phyloP scores from a whole-genome alignment of 2,329 filamentous ascomycete species.

The Sphaerulina vaccinii region DNA sequence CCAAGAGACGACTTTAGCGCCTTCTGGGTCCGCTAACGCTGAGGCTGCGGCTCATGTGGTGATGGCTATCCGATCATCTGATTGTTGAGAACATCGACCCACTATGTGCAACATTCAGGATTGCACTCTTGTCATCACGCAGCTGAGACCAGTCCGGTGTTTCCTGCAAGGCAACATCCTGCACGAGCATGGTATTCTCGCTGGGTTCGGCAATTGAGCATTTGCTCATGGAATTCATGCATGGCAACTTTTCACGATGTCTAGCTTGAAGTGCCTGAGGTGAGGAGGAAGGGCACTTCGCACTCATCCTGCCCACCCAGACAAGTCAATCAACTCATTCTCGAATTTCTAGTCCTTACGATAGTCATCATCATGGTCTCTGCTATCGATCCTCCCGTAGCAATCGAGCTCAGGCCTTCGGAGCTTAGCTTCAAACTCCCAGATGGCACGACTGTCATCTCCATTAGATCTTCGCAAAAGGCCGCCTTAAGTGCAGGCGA shows the following conservation, averaged over 20 bases:
- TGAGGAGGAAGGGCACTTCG: background rate
- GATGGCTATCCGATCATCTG: background rate
- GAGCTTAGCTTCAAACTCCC: background rate
- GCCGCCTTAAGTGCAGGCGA: background rate
- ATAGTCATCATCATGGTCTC: background rate
- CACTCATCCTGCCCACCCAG: background rate
- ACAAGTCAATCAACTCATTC: background rate
- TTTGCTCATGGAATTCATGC: background rate
- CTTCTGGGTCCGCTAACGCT: background rate
- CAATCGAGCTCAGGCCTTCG: background rate
- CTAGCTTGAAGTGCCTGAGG: background rate
- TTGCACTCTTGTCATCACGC: background rate
- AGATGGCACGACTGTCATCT: background rate
- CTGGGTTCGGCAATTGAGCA: background rate
- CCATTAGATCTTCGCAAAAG: background rate
- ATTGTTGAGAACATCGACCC: background rate
- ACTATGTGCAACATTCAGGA: background rate
- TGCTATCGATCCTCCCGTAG: background rate
- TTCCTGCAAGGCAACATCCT: background rate
- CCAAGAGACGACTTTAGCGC: background rate
- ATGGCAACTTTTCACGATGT: background rate
- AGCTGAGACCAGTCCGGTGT: background rate
- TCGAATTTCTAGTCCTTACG: background rate
- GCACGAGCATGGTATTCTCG: background rate
- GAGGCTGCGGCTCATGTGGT: background rate